A percentile compares a stretch with the other conserved stretches of the same genome.
phyloP scores from a whole-genome alignment of 2,329 filamentous ascomycete species.

The Aspergillus alliaceus region DNA sequence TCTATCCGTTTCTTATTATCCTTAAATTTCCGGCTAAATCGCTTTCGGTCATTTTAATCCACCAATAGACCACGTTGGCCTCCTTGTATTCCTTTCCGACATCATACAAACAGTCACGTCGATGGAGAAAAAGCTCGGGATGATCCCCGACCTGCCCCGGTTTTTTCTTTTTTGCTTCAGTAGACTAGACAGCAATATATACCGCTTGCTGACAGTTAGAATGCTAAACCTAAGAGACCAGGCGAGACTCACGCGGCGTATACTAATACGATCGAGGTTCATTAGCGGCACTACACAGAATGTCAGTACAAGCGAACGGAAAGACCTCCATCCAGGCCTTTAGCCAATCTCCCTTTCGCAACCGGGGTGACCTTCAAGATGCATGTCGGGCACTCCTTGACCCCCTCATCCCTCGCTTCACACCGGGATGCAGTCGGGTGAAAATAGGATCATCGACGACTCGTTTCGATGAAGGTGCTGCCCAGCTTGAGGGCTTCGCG shows the following conservation, averaged over 20 bases:
- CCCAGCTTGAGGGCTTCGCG: constrained; percentile 74
- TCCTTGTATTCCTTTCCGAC: too few relatives aligned
- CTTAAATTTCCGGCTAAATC: not conserved
- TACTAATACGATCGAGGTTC: not conserved
- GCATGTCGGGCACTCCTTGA: constrained; percentile 66
- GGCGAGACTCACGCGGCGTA: too few relatives aligned
- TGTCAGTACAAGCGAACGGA: constrained; percentile 33
- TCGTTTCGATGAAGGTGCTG: constrained; percentile 73
- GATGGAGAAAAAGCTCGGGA: not conserved
- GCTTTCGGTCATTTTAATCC: not conserved
- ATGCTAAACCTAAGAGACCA: too few relatives aligned
- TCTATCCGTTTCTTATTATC: not conserved
- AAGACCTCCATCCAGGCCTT: constrained; percentile 29
- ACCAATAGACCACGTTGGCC: not conserved
- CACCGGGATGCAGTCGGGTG: constrained; percentile 63
- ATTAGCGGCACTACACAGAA: constrained; percentile 4
- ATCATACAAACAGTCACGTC: not conserved
- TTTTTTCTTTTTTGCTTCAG: not conserved
- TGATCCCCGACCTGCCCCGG: not conserved
- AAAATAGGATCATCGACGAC: constrained; percentile 71
- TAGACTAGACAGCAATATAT: not conserved
- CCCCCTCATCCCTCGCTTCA: constrained; percentile 71
- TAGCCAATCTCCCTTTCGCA: constrained; percentile 26
- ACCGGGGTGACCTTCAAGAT: constrained; percentile 50
- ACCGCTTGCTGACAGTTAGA: not conserved